Percentiles rank a stretch among this genome's conserved stretches.
phyloP scores from a whole-genome alignment of 108 stramenopile genomes.

The Conticribra guillardii region DNA sequence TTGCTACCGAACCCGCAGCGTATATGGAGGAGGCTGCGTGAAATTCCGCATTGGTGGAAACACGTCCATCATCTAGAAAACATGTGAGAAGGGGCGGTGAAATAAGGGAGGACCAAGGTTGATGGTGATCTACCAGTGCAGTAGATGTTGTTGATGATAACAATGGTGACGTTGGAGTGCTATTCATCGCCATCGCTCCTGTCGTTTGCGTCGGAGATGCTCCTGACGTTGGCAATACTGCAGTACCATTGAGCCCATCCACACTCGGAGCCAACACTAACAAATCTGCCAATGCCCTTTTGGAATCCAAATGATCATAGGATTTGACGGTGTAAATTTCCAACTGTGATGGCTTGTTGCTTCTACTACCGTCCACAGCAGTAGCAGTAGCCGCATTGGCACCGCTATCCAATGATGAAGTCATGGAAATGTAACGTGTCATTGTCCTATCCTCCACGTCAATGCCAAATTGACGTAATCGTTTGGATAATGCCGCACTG shows the following conservation, averaged over 20 bases:
- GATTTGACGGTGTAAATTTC: constrained; percentile 83
- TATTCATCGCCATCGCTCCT: no score
- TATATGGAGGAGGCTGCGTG: constrained; percentile 70
- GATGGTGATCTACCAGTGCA: constrained; percentile 12
- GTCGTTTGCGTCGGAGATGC: constrained; percentile 6
- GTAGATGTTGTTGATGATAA: no score
- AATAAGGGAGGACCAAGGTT: constrained; percentile 42
- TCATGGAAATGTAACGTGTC: constrained; percentile 73
- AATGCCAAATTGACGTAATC: constrained; percentile 62
- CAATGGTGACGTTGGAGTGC: no score
- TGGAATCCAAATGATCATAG: constrained; percentile 75
- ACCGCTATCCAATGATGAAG: background rate
- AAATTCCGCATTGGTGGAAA: constrained; percentile 68
- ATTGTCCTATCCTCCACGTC: constrained; percentile 75
- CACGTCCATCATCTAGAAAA: constrained; percentile 79
- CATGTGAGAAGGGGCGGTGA: constrained; percentile 71
- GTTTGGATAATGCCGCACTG: constrained; percentile 69
- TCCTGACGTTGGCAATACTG: constrained; percentile 57
- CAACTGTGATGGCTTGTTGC: constrained; percentile 19
- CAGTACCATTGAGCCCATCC: constrained; percentile 69
- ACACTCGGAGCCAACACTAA: constrained; percentile 76
- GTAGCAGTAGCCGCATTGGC: background rate
- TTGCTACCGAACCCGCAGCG: constrained; percentile 84
- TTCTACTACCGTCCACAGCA: background rate
- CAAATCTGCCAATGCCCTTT: constrained; percentile 55